These are phyloP conservation scores for Diaporthe eres DNA, from an alignment of 2,329 filamentous ascomycete genomes.

Conservation along the genomic window DNA sequence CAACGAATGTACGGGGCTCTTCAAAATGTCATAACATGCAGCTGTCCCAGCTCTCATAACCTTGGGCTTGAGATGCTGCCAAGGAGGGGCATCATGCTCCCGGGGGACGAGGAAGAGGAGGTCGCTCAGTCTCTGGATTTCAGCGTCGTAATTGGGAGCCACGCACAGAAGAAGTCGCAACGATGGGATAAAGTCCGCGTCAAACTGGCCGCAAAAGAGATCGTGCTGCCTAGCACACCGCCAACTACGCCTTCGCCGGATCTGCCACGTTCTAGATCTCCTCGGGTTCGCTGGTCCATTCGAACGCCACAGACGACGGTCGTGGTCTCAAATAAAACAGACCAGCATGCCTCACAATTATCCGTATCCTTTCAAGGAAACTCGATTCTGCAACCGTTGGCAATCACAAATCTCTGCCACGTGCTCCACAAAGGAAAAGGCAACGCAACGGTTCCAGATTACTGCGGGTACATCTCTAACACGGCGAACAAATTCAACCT, in stretches of 20 bases:
- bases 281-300: not conserved
- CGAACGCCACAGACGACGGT: not conserved
- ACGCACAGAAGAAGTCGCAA: not conserved
- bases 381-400: not conserved
- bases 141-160: not conserved
- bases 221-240: not conserved
- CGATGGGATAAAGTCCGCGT: conserved; percentile 15
- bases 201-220: not conserved
- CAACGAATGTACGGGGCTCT: conserved; percentile 1
- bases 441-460: not conserved
- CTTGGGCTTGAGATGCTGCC: conserved; percentile 14
- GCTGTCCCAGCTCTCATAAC: conserved; percentile 14
- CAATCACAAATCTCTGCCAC: conserved; percentile 19
- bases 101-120: conserved; percentile 1
- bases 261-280: not conserved
- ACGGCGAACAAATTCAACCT: conserved; percentile 13
- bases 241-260: not conserved
- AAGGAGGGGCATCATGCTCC: conserved; percentile 9
- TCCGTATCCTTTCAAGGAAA: not conserved
- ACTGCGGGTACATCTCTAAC: conserved; percentile 22
- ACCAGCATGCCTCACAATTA: not conserved
- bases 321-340: not conserved
- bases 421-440: not conserved
- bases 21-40: conserved; percentile 19
- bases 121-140: not conserved